Evolutionary conservation across 1,139 yeast species (phyloP), one percentile per base, ranked within the genome.

Genomic region (Diutina mesorugosa): DNA sequence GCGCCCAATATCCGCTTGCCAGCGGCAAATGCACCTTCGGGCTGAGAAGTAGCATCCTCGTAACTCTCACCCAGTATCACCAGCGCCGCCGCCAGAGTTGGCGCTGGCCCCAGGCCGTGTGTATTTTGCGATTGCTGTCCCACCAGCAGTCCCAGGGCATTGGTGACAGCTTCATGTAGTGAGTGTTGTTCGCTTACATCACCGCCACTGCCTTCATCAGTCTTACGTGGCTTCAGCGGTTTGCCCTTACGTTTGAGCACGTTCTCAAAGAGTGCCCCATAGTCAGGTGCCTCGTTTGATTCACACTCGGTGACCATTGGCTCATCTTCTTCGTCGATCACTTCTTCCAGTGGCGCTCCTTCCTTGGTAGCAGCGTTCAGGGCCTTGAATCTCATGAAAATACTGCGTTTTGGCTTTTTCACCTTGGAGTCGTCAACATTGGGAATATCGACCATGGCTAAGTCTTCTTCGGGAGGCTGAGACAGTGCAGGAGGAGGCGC

Each of bases 201-300:
- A 35, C 41, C 41, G 14, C 41, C 41, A 10, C 41, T 35, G 14
- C 41, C 41, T 35, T 35, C 41, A 10, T 35, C 41, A 12, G 10
- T 35, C 14, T 35, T 35, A 10, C 41, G 41, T 35, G 41, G n/a
- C 14, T 35, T 35, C n/a, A 10, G 41, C 32, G 35, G 30, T 10
- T 30, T 16, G 41, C 32, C 32, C 32, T 50, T 50, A 47, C 80
- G 64, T 60, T 75, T 76, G 2, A 79, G 79, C 7, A 76, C 77
- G 57, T 74, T 73, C 59, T 74, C 74, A 61, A 76, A 76, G 38
- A 76, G 67, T 4, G 79, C 78, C 2, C 75, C 79, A 61, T 76
- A 76, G 62, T 76, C 77, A 1, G 79, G 79, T 56, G 71, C 76
- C 45, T 64, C 69, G 69, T 67, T 57, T 65, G 63, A 59, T 63